These are phyloP conservation scores for Sphaerulina vaccinii DNA, from an alignment of 2,329 filamentous ascomycete genomes.

Conservation along the genomic window DNA sequence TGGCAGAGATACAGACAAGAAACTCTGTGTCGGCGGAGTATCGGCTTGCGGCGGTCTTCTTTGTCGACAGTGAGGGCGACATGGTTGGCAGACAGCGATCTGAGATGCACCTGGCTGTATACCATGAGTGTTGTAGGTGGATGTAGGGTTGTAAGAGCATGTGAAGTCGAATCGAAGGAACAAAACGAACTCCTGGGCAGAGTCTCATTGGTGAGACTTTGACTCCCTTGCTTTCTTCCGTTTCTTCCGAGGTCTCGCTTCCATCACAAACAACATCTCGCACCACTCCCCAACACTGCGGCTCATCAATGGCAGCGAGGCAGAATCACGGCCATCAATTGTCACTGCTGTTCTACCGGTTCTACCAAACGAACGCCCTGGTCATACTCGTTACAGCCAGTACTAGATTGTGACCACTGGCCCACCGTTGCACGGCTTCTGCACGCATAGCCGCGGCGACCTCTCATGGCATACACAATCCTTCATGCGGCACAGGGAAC, in stretches of 20 bases:
- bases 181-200: neutral
- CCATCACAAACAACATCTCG: neutral
- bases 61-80: too few species aligned
- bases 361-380: neutral
- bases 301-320: neutral
- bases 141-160: neutral
- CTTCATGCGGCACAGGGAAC: too few species aligned
- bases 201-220: neutral
- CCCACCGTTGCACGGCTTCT: too few species aligned
- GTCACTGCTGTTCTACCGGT: neutral
- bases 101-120: neutral
- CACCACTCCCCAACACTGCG: neutral
- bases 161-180: neutral
- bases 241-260: neutral
- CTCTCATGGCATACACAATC: too few species aligned
- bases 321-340: neutral
- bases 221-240: neutral
- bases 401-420: too few species aligned
- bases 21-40: neutral
- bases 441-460: too few species aligned
- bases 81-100: neutral
- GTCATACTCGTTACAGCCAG: neutral
- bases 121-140: too few species aligned
- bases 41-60: slow-evolving; percentile 7
- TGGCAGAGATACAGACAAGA: neutral